A percentile compares a stretch with the other conserved stretches of the same genome.
phyloP scores from a whole-genome alignment of 2,329 filamentous ascomycete genomes.

The Helotiales sp. region DNA sequence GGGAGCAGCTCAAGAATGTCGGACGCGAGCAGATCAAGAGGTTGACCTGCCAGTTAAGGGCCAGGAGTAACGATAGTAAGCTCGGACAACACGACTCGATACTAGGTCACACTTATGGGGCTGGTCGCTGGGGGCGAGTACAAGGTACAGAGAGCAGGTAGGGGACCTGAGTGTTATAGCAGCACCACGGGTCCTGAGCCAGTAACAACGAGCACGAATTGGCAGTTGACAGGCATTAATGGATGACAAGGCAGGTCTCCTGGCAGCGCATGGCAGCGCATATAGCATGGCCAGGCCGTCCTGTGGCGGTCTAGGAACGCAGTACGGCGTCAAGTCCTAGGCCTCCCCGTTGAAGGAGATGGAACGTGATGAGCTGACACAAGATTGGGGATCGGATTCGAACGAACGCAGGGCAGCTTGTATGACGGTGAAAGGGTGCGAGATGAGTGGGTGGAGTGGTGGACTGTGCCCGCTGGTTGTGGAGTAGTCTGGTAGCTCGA shows the following conservation, averaged over 20 bases:
- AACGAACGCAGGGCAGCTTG: background rate
- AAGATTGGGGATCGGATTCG: background rate
- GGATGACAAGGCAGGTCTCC: background rate
- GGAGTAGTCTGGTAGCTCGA: conserved; percentile 5
- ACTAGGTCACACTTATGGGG: conserved; percentile 16
- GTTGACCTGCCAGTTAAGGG: conserved; percentile 11
- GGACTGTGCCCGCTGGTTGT: conserved; percentile 12
- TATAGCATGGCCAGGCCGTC: background rate
- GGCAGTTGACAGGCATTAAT: conserved; percentile 13
- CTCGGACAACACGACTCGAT: conserved; percentile 23
- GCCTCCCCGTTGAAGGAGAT: background rate
- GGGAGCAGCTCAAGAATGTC: conserved; percentile 23
- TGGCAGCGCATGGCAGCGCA: background rate
- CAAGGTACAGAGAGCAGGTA: background rate
- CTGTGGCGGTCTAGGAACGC: background rate
- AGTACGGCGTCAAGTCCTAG: background rate
- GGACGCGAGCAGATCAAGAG: conserved; percentile 16
- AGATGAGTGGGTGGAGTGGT: background rate
- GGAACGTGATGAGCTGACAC: background rate
- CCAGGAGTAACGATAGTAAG: conserved; percentile 18
- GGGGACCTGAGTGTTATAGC: conserved; percentile 17
- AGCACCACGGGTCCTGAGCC: conserved; percentile 13
- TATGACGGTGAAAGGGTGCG: background rate
- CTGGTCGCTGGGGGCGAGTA: background rate
- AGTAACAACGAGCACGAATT: background rate